Conservation (phyloP, 352 stramenopile genomes). For the Globisporangium ultimum region DNA sequence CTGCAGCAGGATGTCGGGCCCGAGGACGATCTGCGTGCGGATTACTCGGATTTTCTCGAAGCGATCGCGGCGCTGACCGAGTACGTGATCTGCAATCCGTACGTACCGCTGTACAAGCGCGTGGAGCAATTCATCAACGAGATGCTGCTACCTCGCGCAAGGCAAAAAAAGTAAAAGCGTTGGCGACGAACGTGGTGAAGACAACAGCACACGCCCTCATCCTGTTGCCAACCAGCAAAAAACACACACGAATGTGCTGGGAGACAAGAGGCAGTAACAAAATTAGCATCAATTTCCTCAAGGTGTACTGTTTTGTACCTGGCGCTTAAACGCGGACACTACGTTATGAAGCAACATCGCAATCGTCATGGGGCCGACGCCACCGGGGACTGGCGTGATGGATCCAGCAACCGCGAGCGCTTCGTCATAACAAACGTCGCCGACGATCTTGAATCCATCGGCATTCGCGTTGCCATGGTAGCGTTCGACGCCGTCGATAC, state of each 20-base stretch:
- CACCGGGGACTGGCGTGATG: conserved; percentile 97
- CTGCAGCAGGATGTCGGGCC: conserved; percentile 53
- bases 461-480: conserved; percentile 54
- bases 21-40: conserved; percentile 43
- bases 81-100: conserved; percentile 80
- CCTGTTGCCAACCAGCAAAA: too few species aligned
- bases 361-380: conserved; percentile 99
- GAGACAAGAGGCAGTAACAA: background rate
- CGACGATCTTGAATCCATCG: conserved; percentile 95
- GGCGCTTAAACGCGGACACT: conserved; percentile 67
- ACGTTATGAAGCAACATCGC: conserved; percentile 93
- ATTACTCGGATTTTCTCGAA: conserved; percentile 72
- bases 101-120: conserved; percentile 71
- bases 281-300: conserved; percentile 4
- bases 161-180: conserved; percentile 58
- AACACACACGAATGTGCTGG: too few species aligned
- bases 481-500: conserved; percentile 13
- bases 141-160: conserved; percentile 61
- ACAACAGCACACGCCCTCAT: too few species aligned
- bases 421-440: conserved; percentile 94
- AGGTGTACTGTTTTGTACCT: conserved; percentile 34
- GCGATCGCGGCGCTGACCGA: conserved; percentile 67
- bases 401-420: conserved; percentile 79
- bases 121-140: conserved; percentile 78
- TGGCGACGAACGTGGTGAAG: too few species aligned